Percentiles rank a stretch among this genome's conserved stretches.
These are phyloP conservation scores for Curvularia hawaiiensis DNA, from an alignment of 2,329 filamentous ascomycete genomes.

Conservation along the genomic window DNA sequence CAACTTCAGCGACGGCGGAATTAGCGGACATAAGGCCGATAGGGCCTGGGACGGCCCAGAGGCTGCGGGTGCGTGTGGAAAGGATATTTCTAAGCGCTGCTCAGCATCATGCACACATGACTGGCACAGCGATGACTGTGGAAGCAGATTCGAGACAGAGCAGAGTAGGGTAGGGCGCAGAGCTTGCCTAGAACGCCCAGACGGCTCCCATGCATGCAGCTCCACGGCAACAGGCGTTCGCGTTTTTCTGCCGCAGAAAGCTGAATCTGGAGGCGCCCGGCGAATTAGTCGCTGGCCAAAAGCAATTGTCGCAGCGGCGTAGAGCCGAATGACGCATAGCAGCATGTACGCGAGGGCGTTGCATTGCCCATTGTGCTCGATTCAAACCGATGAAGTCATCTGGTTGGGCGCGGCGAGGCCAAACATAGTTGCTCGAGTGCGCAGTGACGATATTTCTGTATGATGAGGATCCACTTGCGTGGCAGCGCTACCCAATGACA, in stretches of 20 bases:
- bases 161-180: slow-evolving; percentile 1
- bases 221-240: slow-evolving; percentile 1
- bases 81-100: slow-evolving; percentile 11
- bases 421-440: slow-evolving; percentile 8
- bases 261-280: not conserved
- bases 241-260: not conserved
- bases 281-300: not conserved
- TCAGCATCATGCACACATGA: not conserved
- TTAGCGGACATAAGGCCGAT: slow-evolving; percentile 15
- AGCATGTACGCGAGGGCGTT: slow-evolving; percentile 1
- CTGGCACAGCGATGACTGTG: not conserved
- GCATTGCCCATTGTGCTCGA: slow-evolving; percentile 4
- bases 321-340: not conserved
- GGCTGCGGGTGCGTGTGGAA: not conserved
- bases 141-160: not conserved
- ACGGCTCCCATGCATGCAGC: not conserved
- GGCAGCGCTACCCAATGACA: slow-evolving; percentile 24
- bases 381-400: slow-evolving; percentile 1
- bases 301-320: not conserved
- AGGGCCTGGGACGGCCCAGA: not conserved
- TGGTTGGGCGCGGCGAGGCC: slow-evolving; percentile 7
- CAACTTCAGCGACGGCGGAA: slow-evolving; percentile 1
- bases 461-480: slow-evolving; percentile 10
- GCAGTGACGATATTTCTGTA: slow-evolving; percentile 13
- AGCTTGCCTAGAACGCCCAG: not conserved